These are phyloP conservation scores for Chlorella sp. DNA, from an alignment of 139 green algal genomes.

Conservation along the genomic window DNA sequence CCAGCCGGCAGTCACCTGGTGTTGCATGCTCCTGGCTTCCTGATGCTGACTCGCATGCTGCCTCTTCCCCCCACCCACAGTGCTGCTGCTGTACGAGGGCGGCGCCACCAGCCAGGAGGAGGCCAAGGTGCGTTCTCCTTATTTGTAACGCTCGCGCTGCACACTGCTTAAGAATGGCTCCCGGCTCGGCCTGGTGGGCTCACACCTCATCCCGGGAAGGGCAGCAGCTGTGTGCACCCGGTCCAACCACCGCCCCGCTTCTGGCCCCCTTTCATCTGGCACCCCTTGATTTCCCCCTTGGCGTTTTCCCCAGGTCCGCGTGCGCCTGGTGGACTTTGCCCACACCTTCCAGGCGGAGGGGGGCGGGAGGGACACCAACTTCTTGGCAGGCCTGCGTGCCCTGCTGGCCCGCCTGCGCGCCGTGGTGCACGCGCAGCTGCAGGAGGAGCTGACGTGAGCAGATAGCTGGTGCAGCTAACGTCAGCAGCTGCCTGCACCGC, in stretches of 20 bases:
- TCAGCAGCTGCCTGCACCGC: too few species aligned
- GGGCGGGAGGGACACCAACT: slow-evolving; percentile 70
- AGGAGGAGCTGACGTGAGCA: neutral
- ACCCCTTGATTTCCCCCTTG: too few species aligned
- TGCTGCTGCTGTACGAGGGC: slow-evolving; percentile 28
- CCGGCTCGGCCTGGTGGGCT: too few species aligned
- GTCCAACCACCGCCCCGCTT: too few species aligned
- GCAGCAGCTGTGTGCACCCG: too few species aligned
- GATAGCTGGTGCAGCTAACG: neutral
- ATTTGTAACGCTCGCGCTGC: too few species aligned
- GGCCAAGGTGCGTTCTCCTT: slow-evolving; percentile 11
- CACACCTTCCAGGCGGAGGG: slow-evolving; percentile 74
- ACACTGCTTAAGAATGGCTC: too few species aligned
- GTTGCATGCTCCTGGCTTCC: neutral
- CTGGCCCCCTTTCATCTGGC: too few species aligned
- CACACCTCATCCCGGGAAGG: too few species aligned
- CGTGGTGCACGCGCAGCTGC: slow-evolving; percentile 18
- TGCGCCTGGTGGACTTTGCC: slow-evolving; percentile 90
- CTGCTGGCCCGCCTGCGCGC: slow-evolving; percentile 47
- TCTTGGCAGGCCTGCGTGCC: slow-evolving; percentile 65
- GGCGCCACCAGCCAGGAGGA: slow-evolving; percentile 13
- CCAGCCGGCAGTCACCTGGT: too few species aligned
- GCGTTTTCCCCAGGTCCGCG: neutral
- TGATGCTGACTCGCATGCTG: too few species aligned
- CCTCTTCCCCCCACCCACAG: neutral